Conservation (phyloP, 352 stramenopile genomes). For the Globisporangium apiculatum region DNA sequence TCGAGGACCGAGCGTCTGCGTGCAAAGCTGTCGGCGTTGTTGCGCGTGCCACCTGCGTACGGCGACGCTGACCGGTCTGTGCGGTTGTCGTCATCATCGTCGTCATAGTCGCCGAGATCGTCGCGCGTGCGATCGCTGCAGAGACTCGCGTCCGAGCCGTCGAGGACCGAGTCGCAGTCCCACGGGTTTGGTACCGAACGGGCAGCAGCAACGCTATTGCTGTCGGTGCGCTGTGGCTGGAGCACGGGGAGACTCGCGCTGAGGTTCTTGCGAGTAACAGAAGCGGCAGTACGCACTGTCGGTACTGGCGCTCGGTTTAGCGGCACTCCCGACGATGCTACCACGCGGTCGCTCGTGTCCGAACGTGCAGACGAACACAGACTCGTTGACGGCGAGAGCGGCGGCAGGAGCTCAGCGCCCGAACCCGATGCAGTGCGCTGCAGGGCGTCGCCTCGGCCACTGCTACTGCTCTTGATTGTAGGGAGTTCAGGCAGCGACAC, state of each 20-base stretch:
- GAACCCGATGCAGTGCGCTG: constrained; percentile 2
- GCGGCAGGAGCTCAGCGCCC: constrained; percentile 8
- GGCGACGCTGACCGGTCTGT: too few relatives aligned
- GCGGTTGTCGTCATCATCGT: background rate
- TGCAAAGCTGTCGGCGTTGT: constrained; percentile 1
- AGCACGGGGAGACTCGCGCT: constrained; percentile 20
- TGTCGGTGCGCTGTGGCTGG: constrained; percentile 5
- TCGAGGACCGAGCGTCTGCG: constrained; percentile 9
- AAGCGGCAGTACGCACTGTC: background rate
- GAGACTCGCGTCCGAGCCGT: constrained; percentile 33
- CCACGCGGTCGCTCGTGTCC: constrained; percentile 11
- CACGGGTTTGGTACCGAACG: constrained; percentile 29
- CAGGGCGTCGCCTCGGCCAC: background rate
- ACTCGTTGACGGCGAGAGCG: constrained; percentile 22
- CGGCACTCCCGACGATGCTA: too few relatives aligned
- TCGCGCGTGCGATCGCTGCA: constrained; percentile 33
- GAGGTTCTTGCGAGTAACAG: background rate
- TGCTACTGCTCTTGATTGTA: constrained; percentile 10
- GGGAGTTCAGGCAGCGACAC: constrained; percentile 21
- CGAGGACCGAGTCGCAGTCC: constrained; percentile 59
- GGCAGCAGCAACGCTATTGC: constrained; percentile 1
- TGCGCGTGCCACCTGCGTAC: background rate
- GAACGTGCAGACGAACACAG: constrained; percentile 28
- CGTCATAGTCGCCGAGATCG: constrained; percentile 16
- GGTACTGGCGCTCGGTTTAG: background rate